Percentiles rank a stretch among this genome's conserved stretches.
phyloP scores from a whole-genome alignment of 78 protist species.

The Dictyostelium brefeldianum region DNA sequence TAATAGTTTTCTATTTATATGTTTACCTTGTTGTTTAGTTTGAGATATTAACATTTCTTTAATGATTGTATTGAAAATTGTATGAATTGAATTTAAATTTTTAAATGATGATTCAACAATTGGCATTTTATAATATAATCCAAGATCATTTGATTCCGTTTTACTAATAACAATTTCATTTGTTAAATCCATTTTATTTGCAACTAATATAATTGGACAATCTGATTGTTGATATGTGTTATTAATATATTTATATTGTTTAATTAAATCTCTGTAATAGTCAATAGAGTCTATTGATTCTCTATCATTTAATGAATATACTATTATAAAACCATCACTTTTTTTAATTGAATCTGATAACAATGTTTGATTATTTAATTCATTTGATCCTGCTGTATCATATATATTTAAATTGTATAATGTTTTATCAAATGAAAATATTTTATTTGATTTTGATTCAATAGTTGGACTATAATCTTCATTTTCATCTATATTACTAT shows the following conservation, averaged over 20 bases:
- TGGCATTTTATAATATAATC: slow-evolving; percentile 4
- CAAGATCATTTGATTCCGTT: not conserved
- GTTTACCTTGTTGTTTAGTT: not conserved
- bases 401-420: slow-evolving; percentile 19
- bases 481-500: not conserved
- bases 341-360: not conserved
- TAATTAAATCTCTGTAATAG: slow-evolving; percentile 10
- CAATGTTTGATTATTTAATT: not conserved
- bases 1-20: not conserved
- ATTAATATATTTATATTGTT: not conserved
- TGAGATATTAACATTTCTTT: not conserved
- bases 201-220: not conserved
- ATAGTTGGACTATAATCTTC: slow-evolving; percentile 8
- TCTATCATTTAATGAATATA: slow-evolving; percentile 8
- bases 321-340: slow-evolving; percentile 3
- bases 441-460: slow-evolving; percentile 12
- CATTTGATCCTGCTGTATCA: slow-evolving; percentile 6
- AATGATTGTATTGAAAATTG: not conserved
- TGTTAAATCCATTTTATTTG: not conserved
- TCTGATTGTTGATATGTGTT: not conserved
- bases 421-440: not conserved
- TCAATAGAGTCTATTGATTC: slow-evolving; percentile 12
- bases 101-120: not conserved
- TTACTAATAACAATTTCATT: not conserved
- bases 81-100: not conserved